phyloP scores from a whole-genome alignment of 768 basidiomycete genomes.

The Rhizopogon vulgaris region DNA sequence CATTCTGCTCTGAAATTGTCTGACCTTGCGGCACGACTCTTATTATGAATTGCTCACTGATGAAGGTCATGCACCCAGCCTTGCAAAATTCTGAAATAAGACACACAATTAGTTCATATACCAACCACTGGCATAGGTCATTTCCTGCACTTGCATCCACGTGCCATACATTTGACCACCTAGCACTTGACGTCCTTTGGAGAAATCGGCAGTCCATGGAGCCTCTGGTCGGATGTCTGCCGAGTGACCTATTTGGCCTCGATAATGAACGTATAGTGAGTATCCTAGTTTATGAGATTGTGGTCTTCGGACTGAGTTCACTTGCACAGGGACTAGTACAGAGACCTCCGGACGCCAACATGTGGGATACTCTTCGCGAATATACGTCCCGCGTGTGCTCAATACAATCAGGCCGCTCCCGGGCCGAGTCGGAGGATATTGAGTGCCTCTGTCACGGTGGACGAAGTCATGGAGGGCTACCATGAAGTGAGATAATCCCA shows the following conservation, averaged over 20 bases:
- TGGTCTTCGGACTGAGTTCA: background rate
- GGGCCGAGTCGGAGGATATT: no score
- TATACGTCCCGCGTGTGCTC: constrained; percentile 14
- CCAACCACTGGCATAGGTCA: background rate
- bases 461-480: no score
- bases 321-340: background rate
- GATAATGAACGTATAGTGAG: background rate
- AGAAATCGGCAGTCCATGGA: constrained; percentile 13
- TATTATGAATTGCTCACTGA: no score
- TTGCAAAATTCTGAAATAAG: background rate
- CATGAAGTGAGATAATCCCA: no score
- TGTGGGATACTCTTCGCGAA: constrained; percentile 15
- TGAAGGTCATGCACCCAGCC: background rate
- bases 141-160: constrained; percentile 19
- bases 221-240: constrained; percentile 11
- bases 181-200: constrained; percentile 22
- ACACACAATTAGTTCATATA: background rate
- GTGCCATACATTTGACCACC: constrained; percentile 15
- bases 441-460: background rate
- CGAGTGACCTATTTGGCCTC: background rate
- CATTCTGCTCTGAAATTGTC: no score
- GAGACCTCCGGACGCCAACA: background rate
- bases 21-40: no score
- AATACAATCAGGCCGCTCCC: background rate
- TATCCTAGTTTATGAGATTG: background rate